Evolutionary conservation across 23 red algal genomes (phyloP), one percentile per base, ranked within the genome.

Genomic region (Gracilaria caudata): DNA sequence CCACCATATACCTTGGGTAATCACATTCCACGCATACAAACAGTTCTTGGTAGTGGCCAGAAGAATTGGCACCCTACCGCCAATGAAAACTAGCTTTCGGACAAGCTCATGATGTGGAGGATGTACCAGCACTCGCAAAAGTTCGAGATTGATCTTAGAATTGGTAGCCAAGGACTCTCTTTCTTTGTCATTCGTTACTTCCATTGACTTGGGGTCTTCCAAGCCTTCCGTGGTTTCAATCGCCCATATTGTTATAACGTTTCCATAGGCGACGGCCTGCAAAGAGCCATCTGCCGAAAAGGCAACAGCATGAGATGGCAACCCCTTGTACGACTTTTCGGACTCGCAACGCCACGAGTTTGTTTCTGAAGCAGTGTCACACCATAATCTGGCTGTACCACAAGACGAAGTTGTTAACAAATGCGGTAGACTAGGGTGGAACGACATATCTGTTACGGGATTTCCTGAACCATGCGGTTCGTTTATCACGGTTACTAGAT

Each of bases 241-340:
- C 23, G 73, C 57, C 81, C 82, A 93, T 40, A 93, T 39, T 20
- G 82, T 85, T 64, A 93, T 36, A 44, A 79, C 19, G 54, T 80
- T 86, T 28, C 81, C 80, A 51, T 55, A 84, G 8, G 61, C 81
- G 13, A 93, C 55, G 21, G 81, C 90, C 7, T 86, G 30, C 36
- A 93, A 34, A 46, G 90, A 86, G 33, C 90, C 90, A 75, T 93
- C 90, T n/a, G 46, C 51, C 8, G 90, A 93, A 66, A 93, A 93
- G 36, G 76, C 44, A 0, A 64, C 34, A 14, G 65, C 51, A 28
- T 44, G 73, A 25, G 46, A 78, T 7, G 81, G 66, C 35, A 86
- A 57, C 8, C 47, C 68, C 29, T 81, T 78, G 75, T 93, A 93
- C 28, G 26, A 32, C 8, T 66, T 57, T 40, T 78, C 60, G 7